Conservation (phyloP, 352 stramenopile species). For the Globisporangium acanthophoron region DNA sequence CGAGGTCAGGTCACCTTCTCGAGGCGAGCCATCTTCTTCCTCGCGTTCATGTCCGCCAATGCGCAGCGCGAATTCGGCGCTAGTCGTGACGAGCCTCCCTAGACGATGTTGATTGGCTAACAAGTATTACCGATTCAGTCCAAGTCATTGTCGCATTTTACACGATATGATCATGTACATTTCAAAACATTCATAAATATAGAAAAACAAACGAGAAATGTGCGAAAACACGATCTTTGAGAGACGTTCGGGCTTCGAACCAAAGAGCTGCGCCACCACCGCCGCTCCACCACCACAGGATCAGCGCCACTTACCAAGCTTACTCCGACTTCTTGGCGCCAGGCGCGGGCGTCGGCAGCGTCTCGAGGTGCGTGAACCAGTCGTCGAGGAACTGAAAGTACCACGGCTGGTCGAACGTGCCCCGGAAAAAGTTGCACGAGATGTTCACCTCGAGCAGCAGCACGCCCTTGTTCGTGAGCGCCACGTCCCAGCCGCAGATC, state of each 20-base stretch:
- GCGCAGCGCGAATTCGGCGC: not conserved
- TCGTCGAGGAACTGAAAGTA: constrained; percentile 87
- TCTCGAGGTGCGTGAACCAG: constrained; percentile 79
- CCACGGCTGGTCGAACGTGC: constrained; percentile 82
- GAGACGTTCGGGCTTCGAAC: not conserved
- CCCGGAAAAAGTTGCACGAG: constrained; percentile 94
- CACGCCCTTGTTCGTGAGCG: constrained; percentile 87
- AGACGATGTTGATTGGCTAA: not conserved
- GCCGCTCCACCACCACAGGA: not conserved
- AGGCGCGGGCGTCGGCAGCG: constrained; percentile 28
- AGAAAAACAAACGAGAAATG: not conserved
- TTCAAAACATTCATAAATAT: not conserved
- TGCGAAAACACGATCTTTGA: not conserved
- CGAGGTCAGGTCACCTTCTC: no score
- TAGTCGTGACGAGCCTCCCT: not conserved
- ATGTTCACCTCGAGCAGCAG: constrained; percentile 90
- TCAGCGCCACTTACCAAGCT: not conserved
- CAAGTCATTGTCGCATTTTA: not conserved
- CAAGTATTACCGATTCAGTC: not conserved
- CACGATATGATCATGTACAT: not conserved
- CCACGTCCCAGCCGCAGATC: constrained; percentile 91
- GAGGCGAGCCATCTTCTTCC: no score
- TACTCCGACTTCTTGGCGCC: constrained; percentile 38
- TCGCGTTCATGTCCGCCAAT: not conserved
- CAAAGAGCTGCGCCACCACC: not conserved